Conservation (phyloP, 306 rosid species). For the Chamaecrista fasciculata region DNA sequence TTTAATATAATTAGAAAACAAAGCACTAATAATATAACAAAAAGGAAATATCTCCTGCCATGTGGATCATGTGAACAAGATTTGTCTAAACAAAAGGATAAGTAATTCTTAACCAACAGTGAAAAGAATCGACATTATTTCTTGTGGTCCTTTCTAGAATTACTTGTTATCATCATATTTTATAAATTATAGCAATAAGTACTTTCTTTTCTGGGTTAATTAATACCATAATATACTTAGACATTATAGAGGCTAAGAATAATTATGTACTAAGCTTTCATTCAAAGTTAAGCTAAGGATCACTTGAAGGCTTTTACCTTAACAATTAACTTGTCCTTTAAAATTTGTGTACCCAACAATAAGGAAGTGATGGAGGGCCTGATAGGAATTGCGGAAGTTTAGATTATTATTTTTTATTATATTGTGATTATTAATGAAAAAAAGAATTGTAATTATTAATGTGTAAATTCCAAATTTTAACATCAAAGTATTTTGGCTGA, state of each 20-base stretch:
- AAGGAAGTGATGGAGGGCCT: too few relatives aligned
- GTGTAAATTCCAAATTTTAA: too few relatives aligned
- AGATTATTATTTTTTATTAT: too few relatives aligned
- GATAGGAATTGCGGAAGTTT: too few relatives aligned
- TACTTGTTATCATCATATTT: not conserved
- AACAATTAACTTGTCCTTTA: not conserved
- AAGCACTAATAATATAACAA: not conserved
- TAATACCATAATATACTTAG: not conserved
- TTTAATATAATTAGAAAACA: not conserved
- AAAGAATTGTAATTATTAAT: too few relatives aligned
- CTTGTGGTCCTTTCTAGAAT: conserved; percentile 7
- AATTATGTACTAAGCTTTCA: conserved; percentile 38
- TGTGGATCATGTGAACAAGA: not conserved
- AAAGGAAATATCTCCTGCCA: not conserved
- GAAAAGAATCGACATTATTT: conserved; percentile 19
- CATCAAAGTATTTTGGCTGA: too few relatives aligned
- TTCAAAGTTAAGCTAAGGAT: conserved; percentile 42
- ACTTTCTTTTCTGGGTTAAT: not conserved
- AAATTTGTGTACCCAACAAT: too few relatives aligned
- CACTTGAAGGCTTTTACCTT: conserved; percentile 7
- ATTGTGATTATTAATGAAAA: too few relatives aligned
- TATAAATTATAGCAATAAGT: not conserved
- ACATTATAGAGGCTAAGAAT: conserved; percentile 25
- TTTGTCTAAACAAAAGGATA: not conserved
- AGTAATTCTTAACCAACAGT: not conserved